Base-by-base conservation (phyloP, 352 stramenopile species). In the Phytophthora megakarya region DNA sequence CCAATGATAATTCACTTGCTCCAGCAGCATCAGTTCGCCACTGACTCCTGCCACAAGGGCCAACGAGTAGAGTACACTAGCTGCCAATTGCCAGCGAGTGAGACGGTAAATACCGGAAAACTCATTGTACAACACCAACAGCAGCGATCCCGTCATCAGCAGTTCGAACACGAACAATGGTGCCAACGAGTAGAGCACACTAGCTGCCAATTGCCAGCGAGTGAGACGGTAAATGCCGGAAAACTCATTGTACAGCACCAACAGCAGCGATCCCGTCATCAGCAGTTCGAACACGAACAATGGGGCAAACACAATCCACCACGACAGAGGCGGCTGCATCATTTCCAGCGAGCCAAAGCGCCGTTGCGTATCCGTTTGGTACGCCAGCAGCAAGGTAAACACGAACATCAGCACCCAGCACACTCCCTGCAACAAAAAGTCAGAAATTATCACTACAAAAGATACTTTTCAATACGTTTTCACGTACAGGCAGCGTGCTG, bases 171-270 rank as follows among this genome's bases (percentile, higher is more conserved):
- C 70, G 32, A 95, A 89, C 19, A 95, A 53, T 19, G 86, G 65
- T 26, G 84, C 82, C 32, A 95, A 51, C 30, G 80, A 68, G 55
- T 95, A 95, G 3, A 95, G 49, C 22, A 84, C 84, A 39, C 82
- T 92, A 21, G 86, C 84, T 15, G 68, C 80, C 19, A 95, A 64
- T 54, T 95, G 86, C 79, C 80, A 88, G 0, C 78, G 65, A 26
- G 81, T 88, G 45, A 95, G 80, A 5, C 82, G 84, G 62, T 95
- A 95, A 46, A 89, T 76, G 18, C 84, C 84, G 3, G 82, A 72
- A 53, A 91, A 92, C 59, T 95, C 81, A 45, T 88, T 73, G 73
- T 90, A 93, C 39, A 95, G 76, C 46, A 95, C 80, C 22, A 90
- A 73, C 28, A 81, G 13, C 12, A 95, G 58, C 2, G 72, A 73